Evolutionary conservation across 192 early-diverging fungal genomes (phyloP).

Genomic region (Chytriomyces confervae): DNA sequence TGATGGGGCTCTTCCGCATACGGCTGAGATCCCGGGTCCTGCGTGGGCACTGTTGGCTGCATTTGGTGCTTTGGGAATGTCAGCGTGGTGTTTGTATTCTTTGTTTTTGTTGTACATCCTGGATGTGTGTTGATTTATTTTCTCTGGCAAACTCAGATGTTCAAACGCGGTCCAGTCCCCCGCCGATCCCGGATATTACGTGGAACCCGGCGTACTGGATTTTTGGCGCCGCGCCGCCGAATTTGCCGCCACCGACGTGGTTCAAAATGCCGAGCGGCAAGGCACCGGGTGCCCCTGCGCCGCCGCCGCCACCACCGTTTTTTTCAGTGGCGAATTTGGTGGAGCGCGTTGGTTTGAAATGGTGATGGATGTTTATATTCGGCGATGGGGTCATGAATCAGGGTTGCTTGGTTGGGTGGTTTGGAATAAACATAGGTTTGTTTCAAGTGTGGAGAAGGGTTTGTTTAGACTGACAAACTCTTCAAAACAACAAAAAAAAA

Average conservation of each 20-base stretch:
- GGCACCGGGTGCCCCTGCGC: constrained; percentile 1
- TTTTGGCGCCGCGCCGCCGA: constrained; percentile 34
- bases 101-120: background rate
- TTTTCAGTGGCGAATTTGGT: background rate
- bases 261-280: constrained; percentile 37
- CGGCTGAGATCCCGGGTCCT: constrained; percentile 34
- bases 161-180: constrained; percentile 31
- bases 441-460: no score
- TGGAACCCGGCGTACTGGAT: constrained; percentile 41
- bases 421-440: no score
- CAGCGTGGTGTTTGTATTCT: constrained; percentile 15
- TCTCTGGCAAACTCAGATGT: background rate
- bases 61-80: background rate
- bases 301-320: background rate
- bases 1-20: constrained; percentile 18
- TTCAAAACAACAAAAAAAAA: no score
- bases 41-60: constrained; percentile 35
- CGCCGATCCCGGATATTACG: constrained; percentile 19
- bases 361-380: background rate
- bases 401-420: no score
- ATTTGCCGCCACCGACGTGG: constrained; percentile 34
- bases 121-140: background rate
- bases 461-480: no score
- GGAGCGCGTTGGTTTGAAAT: constrained; percentile 14
- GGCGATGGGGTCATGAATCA: no score